Conservation (phyloP, 441 rosid species). For the Adansonia grandidieri region DNA sequence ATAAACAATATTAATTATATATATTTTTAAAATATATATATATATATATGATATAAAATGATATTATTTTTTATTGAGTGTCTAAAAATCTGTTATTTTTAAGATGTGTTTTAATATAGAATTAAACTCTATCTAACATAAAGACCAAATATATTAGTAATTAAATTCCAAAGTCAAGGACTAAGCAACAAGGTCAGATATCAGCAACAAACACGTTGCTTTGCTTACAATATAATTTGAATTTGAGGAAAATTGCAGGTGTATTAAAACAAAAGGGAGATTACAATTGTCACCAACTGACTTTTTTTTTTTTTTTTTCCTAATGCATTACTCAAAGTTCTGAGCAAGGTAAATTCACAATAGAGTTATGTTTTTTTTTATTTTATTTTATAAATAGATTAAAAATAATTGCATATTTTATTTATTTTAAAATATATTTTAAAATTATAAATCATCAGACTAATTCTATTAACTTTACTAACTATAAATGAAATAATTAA, state of each 20-base stretch:
- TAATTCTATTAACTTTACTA: no score
- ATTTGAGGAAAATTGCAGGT: not conserved
- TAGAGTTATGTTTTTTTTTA: no score
- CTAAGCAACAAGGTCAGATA: not conserved
- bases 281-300: not conserved
- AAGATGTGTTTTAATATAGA: not conserved
- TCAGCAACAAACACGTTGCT: conserved; percentile 10
- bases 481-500: no score
- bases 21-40: no score
- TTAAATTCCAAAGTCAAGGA: not conserved
- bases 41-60: no score
- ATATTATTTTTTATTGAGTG: no score
- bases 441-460: not conserved
- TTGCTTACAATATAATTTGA: not conserved
- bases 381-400: no score
- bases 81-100: no score
- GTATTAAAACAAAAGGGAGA: not conserved
- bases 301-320: not conserved
- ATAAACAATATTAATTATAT: no score
- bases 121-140: not conserved
- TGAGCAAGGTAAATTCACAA: no score
- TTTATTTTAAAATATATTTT: no score
- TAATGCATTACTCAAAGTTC: not conserved
- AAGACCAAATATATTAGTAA: not conserved
- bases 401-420: no score